Evolutionary conservation across 2,329 filamentous ascomycete species (phyloP), one percentile per base, ranked within the genome.

Genomic region (Escovopsis weberi): DNA sequence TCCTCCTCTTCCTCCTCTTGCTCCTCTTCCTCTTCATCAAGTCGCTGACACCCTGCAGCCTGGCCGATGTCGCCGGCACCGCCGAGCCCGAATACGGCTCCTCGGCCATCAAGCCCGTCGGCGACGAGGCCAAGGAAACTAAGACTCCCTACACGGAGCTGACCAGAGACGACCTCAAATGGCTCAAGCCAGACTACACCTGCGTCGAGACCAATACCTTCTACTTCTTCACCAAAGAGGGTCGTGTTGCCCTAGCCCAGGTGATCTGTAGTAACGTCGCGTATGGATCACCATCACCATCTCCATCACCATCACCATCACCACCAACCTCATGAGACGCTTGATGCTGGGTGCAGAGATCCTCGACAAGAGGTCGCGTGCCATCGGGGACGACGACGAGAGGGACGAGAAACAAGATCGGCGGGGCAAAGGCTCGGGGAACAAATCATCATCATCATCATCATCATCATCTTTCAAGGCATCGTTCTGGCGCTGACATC

Each of bases 231-330:
- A 71, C 82, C 43, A 84, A 94, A 48, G 77, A 69, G 46, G 91
- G 91, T 40, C 72, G 80, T 49, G 63, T 88, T 50, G 85, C 74
- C 42, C 75, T 94, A 63, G 78, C 77, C 47, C 91, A 98, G 71
- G 74, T 96, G 64, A 94, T 98, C 61, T 94, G 96, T 72, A 96
- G 85, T 70, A 95, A 94, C 65, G 84, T 98, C 60, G 82, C 78
- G 88, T 95, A 79, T 64, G 81, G 39, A 9, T 32, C 28, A 32
- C 28, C 8, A 32, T 10, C 28, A 30, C 10, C 28, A 30, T 10
- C 28, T 2, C 10, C 28, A 30, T 30, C 28, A 30, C 28, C 28
- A 30, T 10, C 10, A 30, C 28, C 28, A 30, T 7, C 28, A 9
- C 28, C 7, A 32, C 28, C 4, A 32, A 9, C 28, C 28, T 32